Base-by-base conservation (phyloP, 1,139 yeast species). In the Candida glucosophila region DNA sequence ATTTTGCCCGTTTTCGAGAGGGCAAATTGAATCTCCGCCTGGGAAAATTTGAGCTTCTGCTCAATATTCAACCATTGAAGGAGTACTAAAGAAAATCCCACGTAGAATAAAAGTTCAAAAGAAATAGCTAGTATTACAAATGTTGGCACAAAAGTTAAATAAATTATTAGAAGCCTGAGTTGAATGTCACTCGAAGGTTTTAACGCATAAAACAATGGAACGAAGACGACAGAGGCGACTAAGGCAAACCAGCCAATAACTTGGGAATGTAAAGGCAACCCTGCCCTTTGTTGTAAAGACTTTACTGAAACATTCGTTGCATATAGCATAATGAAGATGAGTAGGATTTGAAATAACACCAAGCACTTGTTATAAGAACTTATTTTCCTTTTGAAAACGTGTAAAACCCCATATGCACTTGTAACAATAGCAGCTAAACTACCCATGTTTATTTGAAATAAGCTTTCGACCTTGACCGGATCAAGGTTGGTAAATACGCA, bases 81-180 rank as follows among this genome's bases (percentile, higher is more conserved):
- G 26, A 92, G 62, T 26, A 80, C 64, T 22, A 73, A 46, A 4
- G 90, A 77, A 52, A 73, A 90, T 4, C 86, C 74, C 27, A 83
- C 75, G 46, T 88, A 90, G 48, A 90, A 92, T 29, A 85, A 59
- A 4, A 92, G 72, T 47, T 92, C 99, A 47, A 82, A 86, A 4
- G 97, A 88, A 29, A 92, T 86, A 3, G 95, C 75, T 38, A 90
- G 63, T n/a, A 90, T 77, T 26, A 86, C 62, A 48, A 86, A 90
- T 0, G 92, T 71, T 15, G 98, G 98, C 2, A 90, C 76, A 54
- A 92, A 83, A 2, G 95, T 75, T 40, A 88, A 60, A 50, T 77
- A 92, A 4, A 88, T 70, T 8, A 74, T 66, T 34, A 90, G 58
- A 32, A 85, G 58, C 41, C 97, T 67, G 25, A 83, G 72, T 34